Conservation (phyloP, 1,284 basidiomycete genomes). For the Hypsizygus ulmarius region DNA sequence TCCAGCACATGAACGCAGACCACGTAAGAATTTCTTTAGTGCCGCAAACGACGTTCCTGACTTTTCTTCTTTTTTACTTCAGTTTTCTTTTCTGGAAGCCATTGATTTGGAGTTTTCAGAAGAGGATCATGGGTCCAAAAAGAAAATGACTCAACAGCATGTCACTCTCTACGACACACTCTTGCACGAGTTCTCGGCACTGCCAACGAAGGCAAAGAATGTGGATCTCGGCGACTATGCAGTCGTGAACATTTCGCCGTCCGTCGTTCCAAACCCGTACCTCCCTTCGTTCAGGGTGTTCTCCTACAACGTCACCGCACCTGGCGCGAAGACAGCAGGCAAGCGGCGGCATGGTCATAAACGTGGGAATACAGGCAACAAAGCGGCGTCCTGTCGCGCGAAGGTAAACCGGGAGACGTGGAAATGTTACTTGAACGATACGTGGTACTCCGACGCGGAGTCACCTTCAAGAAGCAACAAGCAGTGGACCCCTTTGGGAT, state of each 20-base stretch:
- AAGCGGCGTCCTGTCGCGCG: slow-evolving; percentile 45
- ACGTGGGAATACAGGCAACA: slow-evolving; percentile 43
- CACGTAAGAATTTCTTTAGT: slow-evolving; percentile 46
- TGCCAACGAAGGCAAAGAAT: slow-evolving; percentile 52
- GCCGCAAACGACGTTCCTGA: slow-evolving; percentile 9
- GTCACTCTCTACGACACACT: slow-evolving; percentile 47
- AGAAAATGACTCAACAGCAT: slow-evolving; percentile 25
- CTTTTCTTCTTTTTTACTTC: slow-evolving; percentile 13
- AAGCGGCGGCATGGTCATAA: slow-evolving; percentile 47
- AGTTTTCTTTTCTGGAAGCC: slow-evolving; percentile 67
- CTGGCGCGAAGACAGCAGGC: slow-evolving; percentile 27
- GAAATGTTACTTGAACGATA: slow-evolving; percentile 55
- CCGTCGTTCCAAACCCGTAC: slow-evolving; percentile 87
- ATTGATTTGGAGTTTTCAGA: slow-evolving; percentile 46
- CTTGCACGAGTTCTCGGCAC: slow-evolving; percentile 52
- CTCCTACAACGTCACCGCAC: slow-evolving; percentile 67
- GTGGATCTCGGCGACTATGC: slow-evolving; percentile 66
- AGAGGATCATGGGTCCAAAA: slow-evolving; percentile 22
- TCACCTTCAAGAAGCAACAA: slow-evolving; percentile 74
- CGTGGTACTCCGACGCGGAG: slow-evolving; percentile 59
- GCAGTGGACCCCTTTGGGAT: slow-evolving; percentile 75
- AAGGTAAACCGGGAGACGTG: slow-evolving; percentile 54
- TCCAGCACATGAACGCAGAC: slow-evolving; percentile 75
- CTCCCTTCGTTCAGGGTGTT: slow-evolving; percentile 81
- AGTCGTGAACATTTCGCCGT: slow-evolving; percentile 76